Percentiles rank a stretch among this genome's conserved stretches.
phyloP scores from a whole-genome alignment of 805 yeast genomes.

The Candida pini region DNA sequence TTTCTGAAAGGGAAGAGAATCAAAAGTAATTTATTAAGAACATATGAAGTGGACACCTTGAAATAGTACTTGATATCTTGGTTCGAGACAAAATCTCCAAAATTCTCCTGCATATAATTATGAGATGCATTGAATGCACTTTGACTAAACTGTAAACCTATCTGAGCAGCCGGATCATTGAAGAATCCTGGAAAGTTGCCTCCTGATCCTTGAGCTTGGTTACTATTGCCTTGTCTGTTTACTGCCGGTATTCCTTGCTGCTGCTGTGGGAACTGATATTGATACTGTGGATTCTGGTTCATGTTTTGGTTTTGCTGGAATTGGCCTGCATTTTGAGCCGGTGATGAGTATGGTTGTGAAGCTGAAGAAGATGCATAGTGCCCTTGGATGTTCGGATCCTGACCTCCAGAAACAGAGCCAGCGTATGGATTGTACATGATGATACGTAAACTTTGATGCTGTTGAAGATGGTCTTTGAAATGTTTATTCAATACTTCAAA shows the following conservation, averaged over 20 bases:
- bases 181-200: conserved; percentile 39
- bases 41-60: conserved; percentile 87
- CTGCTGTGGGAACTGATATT: conserved; percentile 1
- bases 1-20: conserved; percentile 84
- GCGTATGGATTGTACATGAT: conserved; percentile 7
- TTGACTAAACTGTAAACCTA: conserved; percentile 87
- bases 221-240: no score
- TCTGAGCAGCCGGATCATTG: conserved; percentile 72
- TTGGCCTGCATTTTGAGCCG: conserved; percentile 4
- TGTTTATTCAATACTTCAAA: no score
- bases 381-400: no score
- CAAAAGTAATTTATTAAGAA: conserved; percentile 61
- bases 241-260: not conserved
- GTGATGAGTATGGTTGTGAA: conserved; percentile 18
- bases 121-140: conserved; percentile 79
- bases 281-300: conserved; percentile 3
- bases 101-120: conserved; percentile 70
- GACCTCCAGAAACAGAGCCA: no score
- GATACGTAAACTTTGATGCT: conserved; percentile 1
- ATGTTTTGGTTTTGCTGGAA: conserved; percentile 2
- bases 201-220: conserved; percentile 5
- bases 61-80: conserved; percentile 77
- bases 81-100: conserved; percentile 44
- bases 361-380: conserved; percentile 16
- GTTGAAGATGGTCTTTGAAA: conserved; percentile 17